These are phyloP conservation scores for Sequoiadendron giganteum DNA, from an alignment of 75 land plant genomes.

Conservation along the genomic window DNA sequence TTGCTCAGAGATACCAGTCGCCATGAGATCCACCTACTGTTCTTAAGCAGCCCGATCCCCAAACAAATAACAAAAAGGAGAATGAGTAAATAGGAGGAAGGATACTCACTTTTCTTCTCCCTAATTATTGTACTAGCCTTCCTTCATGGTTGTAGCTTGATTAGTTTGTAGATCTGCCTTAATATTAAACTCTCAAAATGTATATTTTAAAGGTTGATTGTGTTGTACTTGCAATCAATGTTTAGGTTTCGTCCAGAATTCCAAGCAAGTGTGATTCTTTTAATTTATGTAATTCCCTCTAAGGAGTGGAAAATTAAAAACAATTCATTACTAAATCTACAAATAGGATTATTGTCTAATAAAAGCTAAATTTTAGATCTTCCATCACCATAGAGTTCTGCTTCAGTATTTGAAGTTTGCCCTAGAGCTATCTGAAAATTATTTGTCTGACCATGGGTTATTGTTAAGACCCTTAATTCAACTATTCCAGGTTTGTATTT, in stretches of 20 bases:
- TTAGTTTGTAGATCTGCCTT: not conserved
- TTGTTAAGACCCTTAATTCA: not conserved
- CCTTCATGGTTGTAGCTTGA: not conserved
- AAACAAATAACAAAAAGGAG: not conserved
- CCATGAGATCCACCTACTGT: not conserved
- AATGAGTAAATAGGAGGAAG: not conserved
- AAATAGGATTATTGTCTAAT: not conserved
- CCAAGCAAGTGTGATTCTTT: not conserved
- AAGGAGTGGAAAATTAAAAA: not conserved
- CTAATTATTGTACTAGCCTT: not conserved
- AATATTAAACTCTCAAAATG: not conserved
- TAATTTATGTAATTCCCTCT: not conserved
- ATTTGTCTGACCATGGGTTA: not conserved
- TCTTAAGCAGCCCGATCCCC: not conserved
- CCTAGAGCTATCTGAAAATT: not conserved
- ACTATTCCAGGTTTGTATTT: not conserved
- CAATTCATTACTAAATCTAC: not conserved
- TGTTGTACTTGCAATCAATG: not conserved
- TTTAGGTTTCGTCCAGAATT: not conserved
- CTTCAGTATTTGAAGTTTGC: not conserved
- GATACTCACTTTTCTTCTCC: not conserved
- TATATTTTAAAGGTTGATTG: not conserved
- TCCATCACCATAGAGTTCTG: not conserved
- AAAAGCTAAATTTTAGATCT: not conserved
- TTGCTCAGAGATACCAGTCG: not conserved